Evolutionary conservation across 331 rosid genomes (phyloP), one percentile per base, ranked within the genome.

Genomic region (Stylosanthes scabra): DNA sequence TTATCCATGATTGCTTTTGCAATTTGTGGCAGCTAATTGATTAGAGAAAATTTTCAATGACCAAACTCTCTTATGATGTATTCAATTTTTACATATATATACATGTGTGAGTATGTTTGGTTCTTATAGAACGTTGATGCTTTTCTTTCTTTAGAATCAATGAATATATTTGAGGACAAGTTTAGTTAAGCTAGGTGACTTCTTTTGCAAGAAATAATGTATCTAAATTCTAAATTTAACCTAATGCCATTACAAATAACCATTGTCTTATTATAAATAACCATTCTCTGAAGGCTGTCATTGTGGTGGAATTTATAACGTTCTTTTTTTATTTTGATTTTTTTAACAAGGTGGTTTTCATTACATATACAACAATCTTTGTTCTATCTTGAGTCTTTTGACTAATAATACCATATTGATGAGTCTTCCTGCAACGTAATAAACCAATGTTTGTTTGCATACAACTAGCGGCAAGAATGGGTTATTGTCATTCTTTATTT

Each of bases 1-100:
- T 92, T 79, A 87, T 85, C 85, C 97, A 89, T 91, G 0, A 20
- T 70, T 60, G 37, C 37, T 31, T 70, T 11, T 9, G 37, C 37
- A 31, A 31, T 54, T 27, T n/a, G 20, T 12, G 31, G 50, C 59
- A 2, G 13, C 37, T 1, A 20, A 20, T 57, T 41, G 56, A 70
- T 54, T 3, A 4, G 29, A 71, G 42, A 63, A 59, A 6, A 13
- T 6, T 20, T 70, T 47, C 25, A 29, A 80, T 10, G 12, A 39
- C 13, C 25, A 8, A 40, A 40, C 61, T 77, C 4, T 31, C 37
- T 31, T 42, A 5, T 1, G 8, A 76, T 57, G 44, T n/a, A n/a
- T n/a, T n/a, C n/a, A n/a, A n/a, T n/a, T n/a, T n/a, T n/a, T n/a
- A n/a, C n/a, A n/a, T n/a, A n/a, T n/a, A n/a, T n/a, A n/a, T n/a